Evolutionary conservation across 352 stramenopile genomes (phyloP).

Genomic region (Pythium rhizo-oryzae): DNA sequence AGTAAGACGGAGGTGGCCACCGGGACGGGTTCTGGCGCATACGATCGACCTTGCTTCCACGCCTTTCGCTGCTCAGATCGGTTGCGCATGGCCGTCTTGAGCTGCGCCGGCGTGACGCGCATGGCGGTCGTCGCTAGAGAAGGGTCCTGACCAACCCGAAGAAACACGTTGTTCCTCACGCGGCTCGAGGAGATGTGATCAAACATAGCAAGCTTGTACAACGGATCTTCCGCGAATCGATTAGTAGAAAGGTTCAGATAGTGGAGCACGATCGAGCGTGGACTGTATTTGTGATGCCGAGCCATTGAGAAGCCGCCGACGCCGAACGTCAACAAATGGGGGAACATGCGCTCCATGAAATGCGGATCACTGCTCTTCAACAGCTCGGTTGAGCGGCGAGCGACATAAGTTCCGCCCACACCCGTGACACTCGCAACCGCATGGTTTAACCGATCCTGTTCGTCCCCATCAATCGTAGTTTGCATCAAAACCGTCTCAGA

Average conservation of each 20-base stretch:
- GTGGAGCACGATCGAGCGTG: conserved; percentile 29
- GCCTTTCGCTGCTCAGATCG: conserved; percentile 13
- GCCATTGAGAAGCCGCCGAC: conserved; percentile 22
- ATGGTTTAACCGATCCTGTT: too few relatives aligned
- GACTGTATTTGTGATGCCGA: conserved; percentile 21
- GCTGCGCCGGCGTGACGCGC: conserved; percentile 19
- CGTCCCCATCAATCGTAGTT: too few relatives aligned
- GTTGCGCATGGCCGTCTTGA: conserved; percentile 13
- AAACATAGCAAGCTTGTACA: conserved; percentile 37
- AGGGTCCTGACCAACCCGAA: conserved; percentile 25
- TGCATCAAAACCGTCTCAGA: too few relatives aligned
- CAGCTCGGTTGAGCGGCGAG: conserved; percentile 19
- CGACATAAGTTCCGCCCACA: conserved; percentile 4
- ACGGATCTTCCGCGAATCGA: conserved; percentile 26
- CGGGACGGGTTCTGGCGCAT: neutral
- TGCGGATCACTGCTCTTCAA: conserved; percentile 21
- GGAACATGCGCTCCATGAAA: conserved; percentile 32
- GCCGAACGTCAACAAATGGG: conserved; percentile 29
- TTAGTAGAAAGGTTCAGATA: conserved; percentile 34
- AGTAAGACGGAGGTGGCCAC: neutral
- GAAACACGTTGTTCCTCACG: conserved; percentile 27
- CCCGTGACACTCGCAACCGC: too few relatives aligned
- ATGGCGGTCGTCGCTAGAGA: conserved; percentile 14
- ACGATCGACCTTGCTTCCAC: conserved; percentile 11
- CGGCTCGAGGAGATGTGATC: conserved; percentile 23